Base-by-base conservation (phyloP, 257 asterid genomes). In the Jacaranda mimosifolia region DNA sequence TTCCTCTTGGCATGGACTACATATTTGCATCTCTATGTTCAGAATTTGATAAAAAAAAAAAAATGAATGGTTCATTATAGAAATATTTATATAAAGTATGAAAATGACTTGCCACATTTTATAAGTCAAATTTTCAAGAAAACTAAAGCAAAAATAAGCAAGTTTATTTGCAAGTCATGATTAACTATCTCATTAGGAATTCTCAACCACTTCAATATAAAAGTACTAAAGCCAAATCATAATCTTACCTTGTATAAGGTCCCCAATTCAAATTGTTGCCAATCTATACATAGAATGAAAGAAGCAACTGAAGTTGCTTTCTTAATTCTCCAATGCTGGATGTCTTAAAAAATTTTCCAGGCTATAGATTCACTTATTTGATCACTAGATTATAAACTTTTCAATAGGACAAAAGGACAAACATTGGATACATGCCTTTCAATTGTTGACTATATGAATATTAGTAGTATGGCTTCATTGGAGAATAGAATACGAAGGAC, bases 251-350 rank as follows among this genome's bases (percentile, higher is more conserved):
- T 70, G 81, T 64, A 81, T 78, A 72, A 68, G 82, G 83, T 76
- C 83, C 86, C 48, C 79, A 67, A 48, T 57, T 75, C 81, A 87
- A 69, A 79, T 87, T 86, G 78, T 70, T 83, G 72, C 83, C 75
- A 48, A 91, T 85, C 79, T 96, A 96, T 70, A 97, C 97, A 76
- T 96, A 93, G 84, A 96, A 89, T 60, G 99, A 95, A 48, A 91
- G 82, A 79, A 96, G 91, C 46, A 96, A 85, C 82, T 93, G 97
- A 71, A 96, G 93, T 75, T 93, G 99, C 86, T 79, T 91, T 82
- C 68, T 88, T 77, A 91, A 96, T 84, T 96, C 99, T 19, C 99
- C 99, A 71, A 95, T 85, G 80, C 88, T 85, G 75, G 98, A 93
- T 59, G 89, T 90, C 80, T 75, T 89, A 53, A 93, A 86, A 78